Percentiles rank a stretch among this genome's conserved stretches.
Conservation (phyloP, 768 basidiomycete species). For the Podaxis carcinomalis region DNA sequence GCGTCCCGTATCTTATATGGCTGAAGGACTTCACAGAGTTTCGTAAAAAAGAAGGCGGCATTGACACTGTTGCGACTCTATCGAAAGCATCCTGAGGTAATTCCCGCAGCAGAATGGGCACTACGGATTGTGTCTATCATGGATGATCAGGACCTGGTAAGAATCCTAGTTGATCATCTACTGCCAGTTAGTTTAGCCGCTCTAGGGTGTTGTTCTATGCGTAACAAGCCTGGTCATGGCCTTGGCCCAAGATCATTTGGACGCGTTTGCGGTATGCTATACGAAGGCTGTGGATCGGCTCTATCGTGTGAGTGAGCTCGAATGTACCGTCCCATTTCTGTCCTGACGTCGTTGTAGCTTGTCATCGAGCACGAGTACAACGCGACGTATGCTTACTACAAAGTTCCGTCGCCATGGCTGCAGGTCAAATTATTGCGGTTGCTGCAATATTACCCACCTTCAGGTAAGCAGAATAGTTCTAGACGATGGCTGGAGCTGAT, state of each 20-base stretch:
- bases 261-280: constrained; percentile 89
- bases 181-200: background rate
- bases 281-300: constrained; percentile 92
- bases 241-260: constrained; percentile 89
- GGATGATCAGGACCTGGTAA: constrained; percentile 87
- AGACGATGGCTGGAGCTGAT: constrained; percentile 2
- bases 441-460: constrained; percentile 93
- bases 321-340: background rate
- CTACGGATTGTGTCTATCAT: constrained; percentile 91
- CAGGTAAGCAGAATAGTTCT: constrained; percentile 51
- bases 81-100: constrained; percentile 92
- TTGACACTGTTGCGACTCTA: constrained; percentile 89
- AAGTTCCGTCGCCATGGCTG: constrained; percentile 95
- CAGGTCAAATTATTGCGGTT: constrained; percentile 93
- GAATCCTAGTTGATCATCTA: constrained; percentile 11
- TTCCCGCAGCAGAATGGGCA: constrained; percentile 94
- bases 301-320: constrained; percentile 52
- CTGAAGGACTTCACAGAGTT: constrained; percentile 82
- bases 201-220: constrained; percentile 89
- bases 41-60: constrained; percentile 99
- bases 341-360: constrained; percentile 44
- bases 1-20: constrained; percentile 9
- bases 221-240: constrained; percentile 93
- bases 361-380: constrained; percentile 89
- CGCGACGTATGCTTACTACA: constrained; percentile 92